These are phyloP conservation scores for Magnusiomyces magnusii DNA, from an alignment of 1,139 yeast genomes.

Conservation along the genomic window DNA sequence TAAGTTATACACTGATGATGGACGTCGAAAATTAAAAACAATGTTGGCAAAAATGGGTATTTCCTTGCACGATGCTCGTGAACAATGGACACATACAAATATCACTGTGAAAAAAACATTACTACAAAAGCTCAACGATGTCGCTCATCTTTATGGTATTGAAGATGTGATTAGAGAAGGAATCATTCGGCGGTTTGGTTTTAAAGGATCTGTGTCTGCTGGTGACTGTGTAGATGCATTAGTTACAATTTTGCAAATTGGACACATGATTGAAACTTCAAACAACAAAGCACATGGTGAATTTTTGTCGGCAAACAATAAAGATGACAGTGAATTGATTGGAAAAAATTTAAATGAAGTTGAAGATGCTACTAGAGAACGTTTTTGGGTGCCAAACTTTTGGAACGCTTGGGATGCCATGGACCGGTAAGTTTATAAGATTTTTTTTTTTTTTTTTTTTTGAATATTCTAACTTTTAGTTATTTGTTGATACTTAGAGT, in stretches of 20 bases:
- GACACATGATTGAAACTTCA: constrained; percentile 19
- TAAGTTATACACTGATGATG: constrained; percentile 87
- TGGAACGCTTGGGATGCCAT: constrained; percentile 97
- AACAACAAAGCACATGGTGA: constrained; percentile 13
- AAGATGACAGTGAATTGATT: constrained; percentile 13
- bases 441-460: neutral
- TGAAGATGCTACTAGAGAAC: constrained; percentile 42
- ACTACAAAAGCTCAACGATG: constrained; percentile 59
- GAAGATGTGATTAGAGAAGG: constrained; percentile 84
- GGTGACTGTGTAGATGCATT: constrained; percentile 90
- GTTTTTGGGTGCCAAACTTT: constrained; percentile 78
- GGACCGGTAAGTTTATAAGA: constrained; percentile 37
- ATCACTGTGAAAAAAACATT: constrained; percentile 67
- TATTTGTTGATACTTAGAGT: constrained; percentile 26
- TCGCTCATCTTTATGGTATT: constrained; percentile 68
- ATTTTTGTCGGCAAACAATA: constrained; percentile 9
- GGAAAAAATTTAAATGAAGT: constrained; percentile 20
- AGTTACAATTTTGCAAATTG: constrained; percentile 67
- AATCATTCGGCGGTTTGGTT: constrained; percentile 78
- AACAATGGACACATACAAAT: constrained; percentile 90
- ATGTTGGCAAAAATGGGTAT: constrained; percentile 97
- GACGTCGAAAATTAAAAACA: constrained; percentile 76
- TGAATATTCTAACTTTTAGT: neutral
- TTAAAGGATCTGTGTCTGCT: constrained; percentile 79
- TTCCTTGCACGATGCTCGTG: constrained; percentile 78